Evolutionary conservation across 495 filamentous ascomycete species (phyloP).

Genomic region (Aspergillus indologenus): DNA sequence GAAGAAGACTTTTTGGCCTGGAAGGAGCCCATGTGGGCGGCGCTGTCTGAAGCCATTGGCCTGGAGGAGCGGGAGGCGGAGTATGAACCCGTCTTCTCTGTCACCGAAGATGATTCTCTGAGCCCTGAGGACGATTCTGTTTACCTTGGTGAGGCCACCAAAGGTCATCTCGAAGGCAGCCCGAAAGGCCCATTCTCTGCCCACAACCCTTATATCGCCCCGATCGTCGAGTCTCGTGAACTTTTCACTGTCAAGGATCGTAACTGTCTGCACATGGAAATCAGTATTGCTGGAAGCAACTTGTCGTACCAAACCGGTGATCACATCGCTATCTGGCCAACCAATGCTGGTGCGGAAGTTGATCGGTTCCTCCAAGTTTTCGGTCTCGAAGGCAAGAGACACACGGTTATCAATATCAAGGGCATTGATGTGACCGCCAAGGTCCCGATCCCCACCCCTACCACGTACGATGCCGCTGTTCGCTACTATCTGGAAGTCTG

Average conservation of each 20-base stretch:
- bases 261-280: slow-evolving; percentile 97
- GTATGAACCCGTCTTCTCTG: slow-evolving; percentile 89
- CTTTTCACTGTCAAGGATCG: slow-evolving; percentile 87
- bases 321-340: slow-evolving; percentile 96
- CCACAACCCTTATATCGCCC: slow-evolving; percentile 95
- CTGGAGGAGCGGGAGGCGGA: slow-evolving; percentile 93
- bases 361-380: slow-evolving; percentile 83
- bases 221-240: slow-evolving; percentile 85
- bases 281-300: slow-evolving; percentile 78
- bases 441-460: slow-evolving; percentile 95
- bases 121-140: slow-evolving; percentile 78
- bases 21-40: slow-evolving; percentile 99
- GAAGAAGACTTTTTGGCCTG: slow-evolving; percentile 98
- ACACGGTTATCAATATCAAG: slow-evolving; percentile 86
- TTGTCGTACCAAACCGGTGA: slow-evolving; percentile 94
- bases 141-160: slow-evolving; percentile 95
- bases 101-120: slow-evolving; percentile 72
- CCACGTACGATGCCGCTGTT: slow-evolving; percentile 89
- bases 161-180: slow-evolving; percentile 83
- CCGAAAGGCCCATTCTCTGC: slow-evolving; percentile 91
- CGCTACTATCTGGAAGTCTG: slow-evolving; percentile 98
- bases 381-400: slow-evolving; percentile 68
- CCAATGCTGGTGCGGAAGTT: slow-evolving; percentile 89
- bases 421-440: slow-evolving; percentile 93
- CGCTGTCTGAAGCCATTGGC: slow-evolving; percentile 73